Base-by-base conservation (phyloP, 1,139 yeast genomes). In the Diutina siamensis region DNA sequence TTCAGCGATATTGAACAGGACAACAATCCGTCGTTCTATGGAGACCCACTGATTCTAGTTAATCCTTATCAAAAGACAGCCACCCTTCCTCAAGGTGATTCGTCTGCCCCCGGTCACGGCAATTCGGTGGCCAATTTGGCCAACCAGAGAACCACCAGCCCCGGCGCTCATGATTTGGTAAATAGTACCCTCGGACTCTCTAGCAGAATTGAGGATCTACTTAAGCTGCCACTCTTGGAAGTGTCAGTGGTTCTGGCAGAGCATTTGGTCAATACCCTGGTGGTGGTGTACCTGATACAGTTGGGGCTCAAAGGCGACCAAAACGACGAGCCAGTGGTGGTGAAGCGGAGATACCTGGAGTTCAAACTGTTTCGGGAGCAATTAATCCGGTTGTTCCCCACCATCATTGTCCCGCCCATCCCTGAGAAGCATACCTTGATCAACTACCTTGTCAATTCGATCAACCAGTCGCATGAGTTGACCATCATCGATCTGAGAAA, bases 351-450 rank as follows among this genome's bases (percentile, higher is more conserved):
- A 44, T 76, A 76, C 53, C 69, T 77, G 33, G 82, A 76, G 55
- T 76, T 76, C 57, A 71, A 67, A 49, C 73, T 78, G 10, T 61
- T 76, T 8, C 59, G 81, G 42, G 71, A 68, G 45, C 65, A 63
- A 50, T 55, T 76, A 35, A 57, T 66, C 42, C 65, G 65, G 52
- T 58, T 75, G 42, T 74, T 64, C 51, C 81, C 80, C 3, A 72
- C 78, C 1, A 57, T 68, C 35, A 64, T 76, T 15, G 62, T 76
- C 10, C 80, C 82, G 1, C 79, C 80, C 2, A 71, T 76, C 15
- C 82, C 82, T 0, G 80, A 74, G 51, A 76, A 76, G 51, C 82
- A 76, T 52, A 69, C 80, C 1, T 52, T 76, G 7, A 56, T 71
- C 46, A 62, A 68, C 40, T 69, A 66, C 49, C 57, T 71, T 45